A percentile compares a stretch with the other conserved stretches of the same genome.
Evolutionary conservation across 23 red algal species (phyloP).

Genomic region (Gracilariopsis chorda): DNA sequence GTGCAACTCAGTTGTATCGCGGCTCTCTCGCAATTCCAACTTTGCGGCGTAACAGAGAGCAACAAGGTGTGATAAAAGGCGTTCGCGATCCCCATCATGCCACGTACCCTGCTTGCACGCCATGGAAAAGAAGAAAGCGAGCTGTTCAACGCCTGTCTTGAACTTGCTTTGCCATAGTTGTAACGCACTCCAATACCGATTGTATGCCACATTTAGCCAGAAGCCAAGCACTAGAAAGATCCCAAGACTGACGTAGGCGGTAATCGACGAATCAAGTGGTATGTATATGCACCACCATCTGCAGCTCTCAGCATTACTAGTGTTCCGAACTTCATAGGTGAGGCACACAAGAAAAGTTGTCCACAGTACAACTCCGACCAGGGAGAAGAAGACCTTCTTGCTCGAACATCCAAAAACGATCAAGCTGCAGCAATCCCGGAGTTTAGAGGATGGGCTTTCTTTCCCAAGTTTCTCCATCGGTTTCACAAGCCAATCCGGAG

Average conservation of each 20-base stretch:
- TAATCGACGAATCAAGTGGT: conserved; percentile 16
- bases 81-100: conserved; percentile 35
- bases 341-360: background rate
- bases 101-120: background rate
- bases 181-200: background rate
- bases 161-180: conserved; percentile 15
- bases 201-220: conserved; percentile 41
- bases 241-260: conserved; percentile 29
- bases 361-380: background rate
- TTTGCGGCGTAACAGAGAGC: conserved; percentile 12
- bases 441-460: background rate
- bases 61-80: background rate
- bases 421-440: background rate
- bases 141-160: background rate
- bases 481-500: background rate
- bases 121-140: background rate
- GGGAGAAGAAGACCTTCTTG: background rate
- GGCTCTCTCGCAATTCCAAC: background rate
- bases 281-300: conserved; percentile 50
- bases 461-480: background rate
- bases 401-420: background rate
- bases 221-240: conserved; percentile 24
- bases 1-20: background rate
- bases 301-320: too few species aligned
- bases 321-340: background rate